A percentile compares a stretch with the other conserved stretches of the same genome.
phyloP scores from a whole-genome alignment of 192 early-diverging fungal species.

The Diversispora epigaea region DNA sequence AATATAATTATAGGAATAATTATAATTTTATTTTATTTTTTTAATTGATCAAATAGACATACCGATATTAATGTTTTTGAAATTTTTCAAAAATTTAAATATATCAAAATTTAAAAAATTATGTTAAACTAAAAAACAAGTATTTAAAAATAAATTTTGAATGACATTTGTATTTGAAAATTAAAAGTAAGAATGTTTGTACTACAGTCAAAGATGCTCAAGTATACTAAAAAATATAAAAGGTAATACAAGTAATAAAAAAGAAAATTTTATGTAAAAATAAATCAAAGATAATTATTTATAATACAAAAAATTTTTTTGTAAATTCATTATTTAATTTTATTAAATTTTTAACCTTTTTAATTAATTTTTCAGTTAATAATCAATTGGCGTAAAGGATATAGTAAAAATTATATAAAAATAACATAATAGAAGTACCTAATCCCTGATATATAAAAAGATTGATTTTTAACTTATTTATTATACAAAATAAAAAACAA shows the following conservation, averaged over 20 bases:
- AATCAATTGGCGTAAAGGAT: too few relatives aligned
- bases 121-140: neutral
- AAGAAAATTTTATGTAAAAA: too few relatives aligned
- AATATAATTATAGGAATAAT: neutral
- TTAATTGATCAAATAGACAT: neutral
- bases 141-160: neutral
- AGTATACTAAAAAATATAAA: slow-evolving; percentile 6
- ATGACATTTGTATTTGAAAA: neutral
- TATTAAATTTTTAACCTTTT: too few relatives aligned
- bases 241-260: neutral
- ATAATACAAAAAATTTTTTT: too few relatives aligned
- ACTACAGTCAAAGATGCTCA: neutral
- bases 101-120: neutral
- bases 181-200: neutral
- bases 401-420: too few relatives aligned
- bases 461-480: too few relatives aligned
- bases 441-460: too few relatives aligned
- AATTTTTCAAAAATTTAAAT: neutral
- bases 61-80: slow-evolving; percentile 7
- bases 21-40: neutral
- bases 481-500: too few relatives aligned
- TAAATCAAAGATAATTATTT: too few relatives aligned
- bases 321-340: too few relatives aligned
- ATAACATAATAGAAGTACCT: too few relatives aligned
- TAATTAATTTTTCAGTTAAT: too few relatives aligned